Base-by-base conservation (phyloP, 2,329 filamentous ascomycete genomes). In the Diaporthe vexans region DNA sequence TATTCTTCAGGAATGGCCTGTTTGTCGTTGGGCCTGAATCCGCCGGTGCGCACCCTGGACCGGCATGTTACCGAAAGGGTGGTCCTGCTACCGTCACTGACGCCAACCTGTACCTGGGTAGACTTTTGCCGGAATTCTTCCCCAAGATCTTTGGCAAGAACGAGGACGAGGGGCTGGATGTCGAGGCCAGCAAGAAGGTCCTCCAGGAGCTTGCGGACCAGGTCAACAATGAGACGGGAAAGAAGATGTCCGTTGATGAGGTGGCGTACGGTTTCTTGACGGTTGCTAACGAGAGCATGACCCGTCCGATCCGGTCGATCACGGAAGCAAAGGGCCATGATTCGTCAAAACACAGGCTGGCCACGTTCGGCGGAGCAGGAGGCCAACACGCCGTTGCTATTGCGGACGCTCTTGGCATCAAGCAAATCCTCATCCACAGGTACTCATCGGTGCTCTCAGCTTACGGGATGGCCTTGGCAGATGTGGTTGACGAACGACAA, bases 321-420 rank as follows among this genome's bases (percentile, higher is more conserved):
- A 98, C 95, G 0, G 95, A 98, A 82, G 95, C 95, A 37, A 95
- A 97, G 82, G 95, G 95, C 0, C 95, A 97, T 77, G 95, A 98
- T 81, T 97, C 95, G 0, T 95, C 94, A 1, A 94, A 94, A 78
- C 95, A 98, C 82, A 88, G 95, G n/a, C 88, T 98, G 51, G 95
- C 95, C 0, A 97, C 95, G 0, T 98, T 98, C 83, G 95, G 95
- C 57, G 95, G 95, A 73, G 95, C 95, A 0, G 95, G 95, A 65
- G 95, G 95, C 0, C 95, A 98, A 81, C 95, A 98, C 79, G 95
- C 95, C 1, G 94, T 97, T n/a, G 94, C 94, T 1, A 97, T 98
- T 77, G 95, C 94, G 0, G 92, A 95, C 79, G 94, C 94, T 3
- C 86, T 98, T 1, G 95, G 95, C 0, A 95, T 98, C 77, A 91